Conservation (phyloP, 768 basidiomycete species). For the Amanita brunnescens region DNA sequence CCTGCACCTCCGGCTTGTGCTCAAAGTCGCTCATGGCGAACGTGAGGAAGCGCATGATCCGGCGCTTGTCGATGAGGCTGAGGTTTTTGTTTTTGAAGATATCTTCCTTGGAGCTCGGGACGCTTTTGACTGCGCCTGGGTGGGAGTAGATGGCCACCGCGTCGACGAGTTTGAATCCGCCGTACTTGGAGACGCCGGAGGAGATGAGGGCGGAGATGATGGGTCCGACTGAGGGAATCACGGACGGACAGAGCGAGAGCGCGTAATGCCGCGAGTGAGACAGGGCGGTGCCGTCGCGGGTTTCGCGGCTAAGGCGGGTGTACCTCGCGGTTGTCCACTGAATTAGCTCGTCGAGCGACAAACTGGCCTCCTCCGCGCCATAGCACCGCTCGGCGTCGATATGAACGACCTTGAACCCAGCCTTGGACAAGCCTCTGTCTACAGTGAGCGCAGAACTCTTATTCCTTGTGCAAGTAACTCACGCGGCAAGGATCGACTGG, state of each 20-base stretch:
- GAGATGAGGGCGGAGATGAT: conserved; percentile 70
- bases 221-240: conserved; percentile 74
- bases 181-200: conserved; percentile 84
- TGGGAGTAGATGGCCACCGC: conserved; percentile 46
- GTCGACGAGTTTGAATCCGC: conserved; percentile 81
- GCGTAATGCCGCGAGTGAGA: conserved; percentile 70
- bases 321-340: conserved; percentile 46
- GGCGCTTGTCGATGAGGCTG: conserved; percentile 74
- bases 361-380: conserved; percentile 72
- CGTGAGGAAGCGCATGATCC: conserved; percentile 86
- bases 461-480: conserved; percentile 23
- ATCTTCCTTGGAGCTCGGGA: conserved; percentile 88
- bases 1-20: conserved; percentile 45
- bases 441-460: not conserved
- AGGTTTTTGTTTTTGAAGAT: conserved; percentile 82
- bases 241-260: conserved; percentile 72
- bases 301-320: conserved; percentile 29
- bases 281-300: conserved; percentile 25
- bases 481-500: conserved; percentile 87
- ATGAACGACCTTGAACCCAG: conserved; percentile 83
- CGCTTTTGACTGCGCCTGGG: conserved; percentile 37
- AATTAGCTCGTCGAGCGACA: conserved; percentile 74
- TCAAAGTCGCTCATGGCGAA: conserved; percentile 74
- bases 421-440: conserved; percentile 76
- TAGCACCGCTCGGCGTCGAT: conserved; percentile 82